These are phyloP conservation scores for Alternaria sp. DNA, from an alignment of 2,329 filamentous ascomycete genomes.

Conservation along the genomic window DNA sequence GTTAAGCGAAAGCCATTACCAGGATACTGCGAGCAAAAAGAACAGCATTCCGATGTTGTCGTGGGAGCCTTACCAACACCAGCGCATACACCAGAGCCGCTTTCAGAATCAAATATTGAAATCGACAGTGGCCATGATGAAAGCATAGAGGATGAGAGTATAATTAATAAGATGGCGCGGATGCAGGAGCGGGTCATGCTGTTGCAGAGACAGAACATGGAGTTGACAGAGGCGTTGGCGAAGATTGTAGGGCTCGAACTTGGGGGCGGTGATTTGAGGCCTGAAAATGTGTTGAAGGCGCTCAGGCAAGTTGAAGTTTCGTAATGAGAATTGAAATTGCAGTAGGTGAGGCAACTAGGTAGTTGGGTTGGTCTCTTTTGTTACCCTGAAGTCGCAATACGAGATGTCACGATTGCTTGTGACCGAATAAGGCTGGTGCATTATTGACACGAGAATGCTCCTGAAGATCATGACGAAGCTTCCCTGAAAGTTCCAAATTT, in stretches of 20 bases:
- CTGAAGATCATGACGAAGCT: slow-evolving; percentile 8
- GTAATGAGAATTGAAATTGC: not conserved
- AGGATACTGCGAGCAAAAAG: not conserved
- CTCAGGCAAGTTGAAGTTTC: slow-evolving; percentile 12
- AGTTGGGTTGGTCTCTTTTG: not conserved
- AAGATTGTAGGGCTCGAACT: slow-evolving; percentile 37
- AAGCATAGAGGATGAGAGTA: slow-evolving; percentile 16
- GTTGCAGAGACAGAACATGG: slow-evolving; percentile 37
- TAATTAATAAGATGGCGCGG: slow-evolving; percentile 20
- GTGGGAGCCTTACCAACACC: slow-evolving; percentile 25
- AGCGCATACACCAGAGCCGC: slow-evolving; percentile 25
- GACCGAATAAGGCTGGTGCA: not conserved
- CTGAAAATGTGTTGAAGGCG: slow-evolving; percentile 26
- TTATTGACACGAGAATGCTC: slow-evolving; percentile 3
- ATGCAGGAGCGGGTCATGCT: slow-evolving; percentile 29
- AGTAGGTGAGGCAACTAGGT: not conserved
- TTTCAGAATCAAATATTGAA: slow-evolving; percentile 5
- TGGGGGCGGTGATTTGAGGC: slow-evolving; percentile 30
- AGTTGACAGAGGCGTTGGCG: slow-evolving; percentile 37
- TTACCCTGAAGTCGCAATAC: not conserved
- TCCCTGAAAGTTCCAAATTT: slow-evolving; percentile 14
- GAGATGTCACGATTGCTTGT: not conserved
- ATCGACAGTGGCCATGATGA: slow-evolving; percentile 15
- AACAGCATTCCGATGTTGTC: slow-evolving; percentile 15
- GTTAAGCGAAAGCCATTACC: slow-evolving; percentile 30